Percentiles rank a stretch among this genome's conserved stretches.
Conservation (phyloP, 345 rosid species). For the Populus davidiana region DNA sequence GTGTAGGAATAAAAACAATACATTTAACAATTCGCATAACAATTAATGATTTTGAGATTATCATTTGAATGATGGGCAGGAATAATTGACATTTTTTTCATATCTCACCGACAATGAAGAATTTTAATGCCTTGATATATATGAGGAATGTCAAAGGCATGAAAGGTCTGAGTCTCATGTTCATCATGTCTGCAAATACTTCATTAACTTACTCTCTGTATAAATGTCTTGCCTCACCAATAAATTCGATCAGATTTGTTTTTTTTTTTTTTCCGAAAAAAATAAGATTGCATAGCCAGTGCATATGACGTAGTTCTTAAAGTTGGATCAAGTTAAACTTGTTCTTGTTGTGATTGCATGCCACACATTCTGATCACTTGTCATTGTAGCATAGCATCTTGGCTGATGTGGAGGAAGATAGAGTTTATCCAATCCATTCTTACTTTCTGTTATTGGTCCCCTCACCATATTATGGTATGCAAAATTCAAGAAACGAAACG, state of each 20-base stretch:
- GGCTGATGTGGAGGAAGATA: slow-evolving; percentile 40
- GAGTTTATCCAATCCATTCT: slow-evolving; percentile 40
- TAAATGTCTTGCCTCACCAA: neutral
- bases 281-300: neutral
- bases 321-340: neutral
- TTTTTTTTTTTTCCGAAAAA: neutral
- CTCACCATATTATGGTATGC: slow-evolving; percentile 7
- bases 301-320: neutral
- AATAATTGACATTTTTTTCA: slow-evolving; percentile 7
- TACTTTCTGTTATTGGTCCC: slow-evolving; percentile 30
- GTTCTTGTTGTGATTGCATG: neutral
- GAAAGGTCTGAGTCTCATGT: neutral
- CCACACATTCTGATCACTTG: neutral
- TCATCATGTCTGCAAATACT: neutral
- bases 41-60: neutral
- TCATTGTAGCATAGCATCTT: slow-evolving; percentile 3
- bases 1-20: slow-evolving; percentile 19
- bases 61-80: slow-evolving; percentile 1
- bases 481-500: neutral
- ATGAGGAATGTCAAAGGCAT: slow-evolving; percentile 16
- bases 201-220: neutral
- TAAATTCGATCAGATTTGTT: neutral
- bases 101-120: neutral
- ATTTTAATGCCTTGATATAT: neutral
- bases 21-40: neutral